Conservation (phyloP, 2,329 filamentous ascomycete genomes). For the Apiospora kogelbergensis region DNA sequence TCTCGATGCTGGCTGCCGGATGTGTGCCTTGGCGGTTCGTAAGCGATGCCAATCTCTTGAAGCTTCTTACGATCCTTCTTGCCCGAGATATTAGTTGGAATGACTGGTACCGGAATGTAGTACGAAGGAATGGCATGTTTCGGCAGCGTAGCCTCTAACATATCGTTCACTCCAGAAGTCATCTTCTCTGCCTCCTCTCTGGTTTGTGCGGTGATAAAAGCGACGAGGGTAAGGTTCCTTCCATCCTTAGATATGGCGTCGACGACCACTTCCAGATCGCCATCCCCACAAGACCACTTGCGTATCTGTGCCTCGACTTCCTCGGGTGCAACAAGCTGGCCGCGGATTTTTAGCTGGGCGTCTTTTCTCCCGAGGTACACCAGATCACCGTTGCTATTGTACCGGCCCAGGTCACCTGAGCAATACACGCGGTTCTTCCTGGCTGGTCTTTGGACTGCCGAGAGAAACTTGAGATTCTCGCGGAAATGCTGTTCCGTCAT, state of each 20-base stretch:
- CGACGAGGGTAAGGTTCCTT: neutral
- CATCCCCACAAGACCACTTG: neutral
- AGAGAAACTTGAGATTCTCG: neutral
- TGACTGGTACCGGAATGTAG: neutral
- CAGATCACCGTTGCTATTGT: constrained; percentile 32
- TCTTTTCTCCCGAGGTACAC: constrained; percentile 47
- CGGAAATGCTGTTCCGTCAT: neutral
- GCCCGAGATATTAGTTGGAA: constrained; percentile 4
- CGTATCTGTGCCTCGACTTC: constrained; percentile 11
- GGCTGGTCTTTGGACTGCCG: neutral
- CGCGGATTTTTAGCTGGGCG: constrained; percentile 52
- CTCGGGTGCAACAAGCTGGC: constrained; percentile 46
- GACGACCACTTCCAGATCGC: neutral
- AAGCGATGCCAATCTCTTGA: neutral
- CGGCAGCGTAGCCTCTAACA: neutral
- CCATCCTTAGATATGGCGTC: neutral
- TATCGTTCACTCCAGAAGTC: neutral
- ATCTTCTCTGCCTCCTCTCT: neutral
- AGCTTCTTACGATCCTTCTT: constrained; percentile 7
- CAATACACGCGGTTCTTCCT: constrained; percentile 32
- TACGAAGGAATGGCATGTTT: neutral
- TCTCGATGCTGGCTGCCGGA: neutral
- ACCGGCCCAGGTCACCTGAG: constrained; percentile 39
- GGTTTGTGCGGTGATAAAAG: neutral
- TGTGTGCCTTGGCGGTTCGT: neutral